Percentiles rank a stretch among this genome's conserved stretches.
These are phyloP conservation scores for Plectosphaerella cucumerina DNA, from an alignment of 2,329 filamentous ascomycete genomes.

Conservation along the genomic window DNA sequence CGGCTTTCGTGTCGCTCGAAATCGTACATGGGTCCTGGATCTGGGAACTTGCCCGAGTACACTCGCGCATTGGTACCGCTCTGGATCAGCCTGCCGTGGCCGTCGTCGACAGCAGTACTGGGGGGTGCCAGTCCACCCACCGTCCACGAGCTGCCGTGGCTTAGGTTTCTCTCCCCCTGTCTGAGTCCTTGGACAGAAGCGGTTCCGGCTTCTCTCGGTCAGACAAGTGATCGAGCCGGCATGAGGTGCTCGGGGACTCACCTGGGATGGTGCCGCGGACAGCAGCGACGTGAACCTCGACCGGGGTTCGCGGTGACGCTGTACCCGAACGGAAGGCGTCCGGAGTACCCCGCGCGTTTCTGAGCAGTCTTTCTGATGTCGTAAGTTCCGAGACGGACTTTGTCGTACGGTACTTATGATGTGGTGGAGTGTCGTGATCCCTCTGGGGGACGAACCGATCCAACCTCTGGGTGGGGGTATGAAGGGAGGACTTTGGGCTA, in stretches of 20 bases:
- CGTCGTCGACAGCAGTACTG: constrained; percentile 53
- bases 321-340: constrained; percentile 34
- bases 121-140: constrained; percentile 66
- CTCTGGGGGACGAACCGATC: constrained; percentile 50
- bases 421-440: constrained; percentile 19
- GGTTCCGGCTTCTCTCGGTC: constrained; percentile 13
- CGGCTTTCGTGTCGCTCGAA: constrained; percentile 67
- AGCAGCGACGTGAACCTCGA: background rate
- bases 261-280: background rate
- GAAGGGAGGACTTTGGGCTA: background rate
- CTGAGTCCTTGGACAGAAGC: constrained; percentile 16
- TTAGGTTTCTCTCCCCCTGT: constrained; percentile 43
- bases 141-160: constrained; percentile 69
- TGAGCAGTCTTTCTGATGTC: constrained; percentile 36
- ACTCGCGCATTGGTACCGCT: constrained; percentile 70
- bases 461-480: constrained; percentile 10
- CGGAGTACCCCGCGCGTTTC: constrained; percentile 32
- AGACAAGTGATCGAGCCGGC: background rate
- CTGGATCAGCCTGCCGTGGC: constrained; percentile 59
- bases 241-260: constrained; percentile 7
- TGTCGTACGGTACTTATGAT: constrained; percentile 36
- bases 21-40: constrained; percentile 50
- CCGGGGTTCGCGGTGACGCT: constrained; percentile 18
- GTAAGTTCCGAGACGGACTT: constrained; percentile 39
- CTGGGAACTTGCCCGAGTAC: constrained; percentile 48